Conservation (phyloP, 208 protist genomes). For the Trypanosoma caninum region DNA sequence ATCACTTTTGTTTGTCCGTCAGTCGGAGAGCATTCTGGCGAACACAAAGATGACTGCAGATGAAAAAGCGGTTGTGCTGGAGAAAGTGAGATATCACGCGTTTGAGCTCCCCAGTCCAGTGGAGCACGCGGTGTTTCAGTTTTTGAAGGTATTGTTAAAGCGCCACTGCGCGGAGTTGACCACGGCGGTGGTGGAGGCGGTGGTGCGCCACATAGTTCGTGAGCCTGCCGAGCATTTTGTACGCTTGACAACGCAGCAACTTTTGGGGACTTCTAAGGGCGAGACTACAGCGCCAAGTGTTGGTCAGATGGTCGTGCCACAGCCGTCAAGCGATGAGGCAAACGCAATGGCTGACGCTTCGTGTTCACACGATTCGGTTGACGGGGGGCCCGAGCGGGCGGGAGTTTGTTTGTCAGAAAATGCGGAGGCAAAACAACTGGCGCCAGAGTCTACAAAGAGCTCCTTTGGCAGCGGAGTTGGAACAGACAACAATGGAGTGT, state of each 20-base stretch:
- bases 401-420: too few relatives aligned
- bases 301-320: too few relatives aligned
- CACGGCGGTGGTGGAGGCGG: constrained; percentile 31
- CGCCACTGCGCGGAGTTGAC: constrained; percentile 32
- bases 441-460: too few relatives aligned
- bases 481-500: background rate
- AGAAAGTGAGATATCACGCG: constrained; percentile 10
- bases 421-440: too few relatives aligned
- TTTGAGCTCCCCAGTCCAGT: constrained; percentile 9
- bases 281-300: background rate
- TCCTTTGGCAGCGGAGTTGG: too few relatives aligned
- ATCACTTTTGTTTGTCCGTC: constrained; percentile 36
- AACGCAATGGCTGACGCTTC: too few relatives aligned
- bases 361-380: too few relatives aligned
- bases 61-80: constrained; percentile 5
- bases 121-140: constrained; percentile 19
- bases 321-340: too few relatives aligned
- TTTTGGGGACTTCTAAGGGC: background rate
- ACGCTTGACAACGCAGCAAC: constrained; percentile 14
- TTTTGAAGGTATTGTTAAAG: constrained; percentile 17
- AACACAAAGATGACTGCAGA: constrained; percentile 2
- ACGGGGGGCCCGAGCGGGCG: too few relatives aligned
- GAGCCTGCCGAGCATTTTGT: constrained; percentile 14
- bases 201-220: constrained; percentile 17
- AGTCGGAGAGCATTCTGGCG: constrained; percentile 31